Conservation (phyloP, 805 yeast genomes). For the Pichia thaimueangensis region DNA sequence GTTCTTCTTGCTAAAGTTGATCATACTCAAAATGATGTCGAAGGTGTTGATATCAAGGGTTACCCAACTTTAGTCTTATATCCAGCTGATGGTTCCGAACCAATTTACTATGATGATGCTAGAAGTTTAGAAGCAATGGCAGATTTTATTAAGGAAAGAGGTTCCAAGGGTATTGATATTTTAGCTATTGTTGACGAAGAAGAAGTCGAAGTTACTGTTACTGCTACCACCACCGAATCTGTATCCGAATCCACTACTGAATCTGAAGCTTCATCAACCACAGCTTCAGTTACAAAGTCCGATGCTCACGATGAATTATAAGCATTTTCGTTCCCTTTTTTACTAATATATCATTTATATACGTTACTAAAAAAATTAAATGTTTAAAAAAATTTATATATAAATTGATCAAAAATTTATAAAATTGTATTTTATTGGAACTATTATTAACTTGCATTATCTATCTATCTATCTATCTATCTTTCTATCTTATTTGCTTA, state of each 20-base stretch:
- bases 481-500: constrained; percentile 7
- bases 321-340: too few species aligned
- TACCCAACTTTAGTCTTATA: constrained; percentile 89
- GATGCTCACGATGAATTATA: constrained; percentile 19
- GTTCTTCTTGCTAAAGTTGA: constrained; percentile 82
- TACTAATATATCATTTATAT: not conserved
- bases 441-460: too few species aligned
- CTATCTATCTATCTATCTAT: not conserved
- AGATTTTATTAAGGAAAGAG: constrained; percentile 63
- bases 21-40: constrained; percentile 83
- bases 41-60: constrained; percentile 68
- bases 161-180: constrained; percentile 59
- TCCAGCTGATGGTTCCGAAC: constrained; percentile 74
- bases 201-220: constrained; percentile 14
- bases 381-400: not conserved
- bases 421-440: too few species aligned
- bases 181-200: constrained; percentile 16
- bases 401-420: not conserved
- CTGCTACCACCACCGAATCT: constrained; percentile 24
- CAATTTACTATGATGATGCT: constrained; percentile 58
- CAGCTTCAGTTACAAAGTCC: not conserved
- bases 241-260: constrained; percentile 17
- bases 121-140: constrained; percentile 72
- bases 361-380: not conserved
- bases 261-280: not conserved